A percentile compares a stretch with the other conserved stretches of the same genome.
These are phyloP conservation scores for Pseudonitzschia delicatissima DNA, from an alignment of 108 stramenopile genomes.

Conservation along the genomic window DNA sequence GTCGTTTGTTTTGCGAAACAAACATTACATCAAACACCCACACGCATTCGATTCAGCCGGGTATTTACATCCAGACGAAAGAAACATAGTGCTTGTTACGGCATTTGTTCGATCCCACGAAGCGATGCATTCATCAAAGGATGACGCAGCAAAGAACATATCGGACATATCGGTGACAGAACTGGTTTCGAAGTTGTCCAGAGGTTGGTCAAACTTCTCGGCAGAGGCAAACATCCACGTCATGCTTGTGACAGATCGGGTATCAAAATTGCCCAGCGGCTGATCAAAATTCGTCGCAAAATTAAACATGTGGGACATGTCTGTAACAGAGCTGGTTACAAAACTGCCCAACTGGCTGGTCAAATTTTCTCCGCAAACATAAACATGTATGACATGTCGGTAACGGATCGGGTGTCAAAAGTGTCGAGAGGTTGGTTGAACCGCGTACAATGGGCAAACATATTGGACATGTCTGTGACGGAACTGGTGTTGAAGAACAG, in stretches of 20 bases:
- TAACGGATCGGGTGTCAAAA: not conserved
- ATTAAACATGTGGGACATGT: not conserved
- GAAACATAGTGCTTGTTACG: too few relatives aligned
- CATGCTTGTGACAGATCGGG: not conserved
- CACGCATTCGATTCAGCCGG: too few relatives aligned
- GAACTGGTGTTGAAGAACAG: not conserved
- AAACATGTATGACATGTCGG: not conserved
- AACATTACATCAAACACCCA: too few relatives aligned
- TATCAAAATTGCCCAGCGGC: slow-evolving; percentile 31
- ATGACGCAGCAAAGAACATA: too few relatives aligned
- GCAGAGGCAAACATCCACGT: slow-evolving; percentile 30
- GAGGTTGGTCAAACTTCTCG: slow-evolving; percentile 13
- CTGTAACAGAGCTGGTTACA: not conserved
- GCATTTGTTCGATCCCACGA: too few relatives aligned
- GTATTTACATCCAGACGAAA: too few relatives aligned
- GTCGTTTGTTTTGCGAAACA: too few relatives aligned
- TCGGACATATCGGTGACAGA: slow-evolving; percentile 4
- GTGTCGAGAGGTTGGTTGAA: not conserved
- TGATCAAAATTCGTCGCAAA: not conserved
- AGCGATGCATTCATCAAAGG: too few relatives aligned
- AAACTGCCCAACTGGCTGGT: not conserved
- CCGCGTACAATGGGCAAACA: slow-evolving; percentile 14
- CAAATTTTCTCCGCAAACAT: not conserved
- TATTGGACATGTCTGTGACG: slow-evolving; percentile 8
- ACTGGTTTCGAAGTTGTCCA: slow-evolving; percentile 14